Conservation (phyloP, 2,329 filamentous ascomycete genomes). For the Pleomassaria siparia region DNA sequence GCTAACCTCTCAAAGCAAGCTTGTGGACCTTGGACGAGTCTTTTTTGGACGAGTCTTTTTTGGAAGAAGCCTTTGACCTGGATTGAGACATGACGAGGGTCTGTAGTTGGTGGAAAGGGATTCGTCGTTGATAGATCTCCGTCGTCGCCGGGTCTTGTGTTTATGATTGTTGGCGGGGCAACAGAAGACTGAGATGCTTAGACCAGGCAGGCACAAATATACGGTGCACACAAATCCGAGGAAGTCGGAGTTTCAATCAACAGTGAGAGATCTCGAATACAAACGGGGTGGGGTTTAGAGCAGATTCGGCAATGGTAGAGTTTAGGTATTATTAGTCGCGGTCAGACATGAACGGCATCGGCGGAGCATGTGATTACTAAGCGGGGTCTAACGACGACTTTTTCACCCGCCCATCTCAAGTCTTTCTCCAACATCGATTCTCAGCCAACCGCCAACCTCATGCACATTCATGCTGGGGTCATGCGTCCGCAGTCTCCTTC, state of each 20-base stretch:
- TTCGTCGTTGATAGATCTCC: constrained; percentile 4
- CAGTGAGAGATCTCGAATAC: no score
- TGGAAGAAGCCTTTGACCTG: constrained; percentile 41
- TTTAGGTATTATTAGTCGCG: no score
- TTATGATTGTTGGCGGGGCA: constrained; percentile 37
- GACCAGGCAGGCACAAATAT: background rate
- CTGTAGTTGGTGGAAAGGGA: constrained; percentile 6
- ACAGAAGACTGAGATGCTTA: constrained; percentile 12
- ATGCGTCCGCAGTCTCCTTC: constrained; percentile 46
- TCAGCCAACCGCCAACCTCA: constrained; percentile 20
- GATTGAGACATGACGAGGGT: constrained; percentile 31
- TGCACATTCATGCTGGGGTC: constrained; percentile 52
- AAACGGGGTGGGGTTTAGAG: no score
- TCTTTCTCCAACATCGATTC: background rate
- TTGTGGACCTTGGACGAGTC: constrained; percentile 91
- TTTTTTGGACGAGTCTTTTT: constrained; percentile 63
- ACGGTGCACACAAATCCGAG: no score
- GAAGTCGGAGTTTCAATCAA: no score
- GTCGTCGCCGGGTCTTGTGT: constrained; percentile 16
- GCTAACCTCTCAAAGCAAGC: constrained; percentile 78
- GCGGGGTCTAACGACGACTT: constrained; percentile 6
- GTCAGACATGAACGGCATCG: constrained; percentile 5
- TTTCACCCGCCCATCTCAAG: background rate
- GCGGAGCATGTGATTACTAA: constrained; percentile 9
- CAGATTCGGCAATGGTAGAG: no score